Evolutionary conservation across 805 yeast genomes (phyloP).

Genomic region (Debaryomyces prosopidis): DNA sequence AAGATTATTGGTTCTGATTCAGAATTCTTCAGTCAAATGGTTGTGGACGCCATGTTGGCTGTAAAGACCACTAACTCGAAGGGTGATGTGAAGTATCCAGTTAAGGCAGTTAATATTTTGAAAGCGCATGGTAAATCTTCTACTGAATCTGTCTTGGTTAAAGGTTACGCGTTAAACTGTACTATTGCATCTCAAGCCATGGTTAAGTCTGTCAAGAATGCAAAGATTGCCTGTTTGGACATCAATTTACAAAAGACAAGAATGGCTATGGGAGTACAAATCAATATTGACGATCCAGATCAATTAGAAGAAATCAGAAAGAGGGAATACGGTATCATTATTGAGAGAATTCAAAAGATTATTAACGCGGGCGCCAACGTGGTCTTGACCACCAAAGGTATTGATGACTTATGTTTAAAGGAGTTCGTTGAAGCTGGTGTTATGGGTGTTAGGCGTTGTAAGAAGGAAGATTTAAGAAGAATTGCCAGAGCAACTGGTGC

Average conservation of each 20-base stretch:
- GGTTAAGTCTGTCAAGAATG: conserved; percentile 68
- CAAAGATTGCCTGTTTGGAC: conserved; percentile 86
- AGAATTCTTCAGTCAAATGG: conserved; percentile 85
- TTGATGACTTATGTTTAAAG: conserved; percentile 88
- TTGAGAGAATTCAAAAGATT: conserved; percentile 81
- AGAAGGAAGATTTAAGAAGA: conserved; percentile 93
- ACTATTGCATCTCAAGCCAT: conserved; percentile 97
- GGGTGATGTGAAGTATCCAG: conserved; percentile 91
- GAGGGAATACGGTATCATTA: conserved; percentile 81
- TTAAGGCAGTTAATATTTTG: conserved; percentile 92
- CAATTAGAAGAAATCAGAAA: conserved; percentile 90
- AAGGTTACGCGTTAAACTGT: conserved; percentile 96
- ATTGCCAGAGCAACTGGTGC: conserved; percentile 99
- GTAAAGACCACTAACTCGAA: conserved; percentile 87
- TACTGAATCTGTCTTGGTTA: conserved; percentile 77
- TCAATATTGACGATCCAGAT: conserved; percentile 96
- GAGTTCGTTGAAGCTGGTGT: conserved; percentile 89
- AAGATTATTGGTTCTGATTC: conserved; percentile 94
- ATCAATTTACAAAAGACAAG: conserved; percentile 92
- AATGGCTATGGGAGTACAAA: conserved; percentile 98
- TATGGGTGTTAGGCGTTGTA: conserved; percentile 96
- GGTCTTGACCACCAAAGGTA: conserved; percentile 89
- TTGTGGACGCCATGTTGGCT: conserved; percentile 92
- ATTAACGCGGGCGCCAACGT: conserved; percentile 90
- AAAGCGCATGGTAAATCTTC: conserved; percentile 97